These are phyloP conservation scores for Tuber magnatum DNA, from an alignment of 495 filamentous ascomycete species.

Conservation along the genomic window DNA sequence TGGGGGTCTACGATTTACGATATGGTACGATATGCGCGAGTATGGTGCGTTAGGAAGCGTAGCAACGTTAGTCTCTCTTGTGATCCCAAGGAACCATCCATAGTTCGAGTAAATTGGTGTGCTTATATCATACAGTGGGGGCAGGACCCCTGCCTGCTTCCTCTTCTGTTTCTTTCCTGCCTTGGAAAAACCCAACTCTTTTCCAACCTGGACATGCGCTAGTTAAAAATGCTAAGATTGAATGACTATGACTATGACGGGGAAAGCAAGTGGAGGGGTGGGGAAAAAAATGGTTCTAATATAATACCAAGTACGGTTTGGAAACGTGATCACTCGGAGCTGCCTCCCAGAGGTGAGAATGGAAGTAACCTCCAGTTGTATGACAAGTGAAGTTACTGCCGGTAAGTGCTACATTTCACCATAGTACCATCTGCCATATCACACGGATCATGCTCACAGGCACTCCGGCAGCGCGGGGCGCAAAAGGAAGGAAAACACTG, in stretches of 20 bases:
- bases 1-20: background rate
- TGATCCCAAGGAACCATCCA: background rate
- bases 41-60: background rate
- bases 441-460: background rate
- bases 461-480: background rate
- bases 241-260: background rate
- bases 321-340: background rate
- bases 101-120: background rate
- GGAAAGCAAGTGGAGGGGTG: background rate
- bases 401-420: background rate
- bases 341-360: background rate
- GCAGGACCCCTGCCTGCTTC: background rate
- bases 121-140: background rate
- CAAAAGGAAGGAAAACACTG: background rate
- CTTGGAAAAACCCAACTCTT: background rate
- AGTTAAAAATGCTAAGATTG: background rate
- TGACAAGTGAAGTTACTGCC: background rate
- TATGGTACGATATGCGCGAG: background rate
- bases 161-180: background rate
- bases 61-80: background rate
- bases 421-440: background rate
- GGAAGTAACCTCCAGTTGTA: background rate
- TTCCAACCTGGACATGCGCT: background rate
- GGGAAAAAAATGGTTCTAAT: background rate
- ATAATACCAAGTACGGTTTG: background rate